These are phyloP conservation scores for Aureobasidium sp. DNA, from an alignment of 2,329 filamentous ascomycete species.

Conservation along the genomic window DNA sequence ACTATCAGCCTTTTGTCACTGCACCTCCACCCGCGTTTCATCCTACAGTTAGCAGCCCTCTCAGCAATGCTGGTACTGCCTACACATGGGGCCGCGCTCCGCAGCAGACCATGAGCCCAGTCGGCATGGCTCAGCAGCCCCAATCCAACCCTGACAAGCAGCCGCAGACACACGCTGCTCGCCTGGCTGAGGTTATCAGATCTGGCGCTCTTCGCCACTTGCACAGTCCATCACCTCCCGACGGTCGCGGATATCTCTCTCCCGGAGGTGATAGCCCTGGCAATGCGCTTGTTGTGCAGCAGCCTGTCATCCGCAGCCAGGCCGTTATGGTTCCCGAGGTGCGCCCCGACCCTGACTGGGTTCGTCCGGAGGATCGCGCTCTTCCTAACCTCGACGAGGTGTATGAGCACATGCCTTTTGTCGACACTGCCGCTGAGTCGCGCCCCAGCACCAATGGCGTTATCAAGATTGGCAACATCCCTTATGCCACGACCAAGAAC, in stretches of 20 bases:
- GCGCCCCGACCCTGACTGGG: slow-evolving; percentile 15
- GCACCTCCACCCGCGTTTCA: background rate
- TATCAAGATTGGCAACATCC: slow-evolving; percentile 36
- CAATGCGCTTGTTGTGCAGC: background rate
- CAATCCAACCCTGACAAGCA: background rate
- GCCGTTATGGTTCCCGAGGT: background rate
- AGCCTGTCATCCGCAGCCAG: background rate
- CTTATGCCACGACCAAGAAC: slow-evolving; percentile 43
- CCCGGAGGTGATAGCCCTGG: background rate
- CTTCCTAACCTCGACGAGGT: slow-evolving; percentile 24
- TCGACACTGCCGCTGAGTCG: slow-evolving; percentile 18
- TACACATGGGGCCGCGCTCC: background rate
- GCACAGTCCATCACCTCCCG: background rate
- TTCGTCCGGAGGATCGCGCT: background rate
- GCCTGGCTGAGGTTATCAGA: slow-evolving; percentile 5
- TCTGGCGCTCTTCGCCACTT: background rate
- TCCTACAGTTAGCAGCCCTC: background rate
- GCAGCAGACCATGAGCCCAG: background rate
- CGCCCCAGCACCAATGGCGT: slow-evolving; percentile 23
- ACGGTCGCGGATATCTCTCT: background rate
- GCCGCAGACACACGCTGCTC: slow-evolving; percentile 2
- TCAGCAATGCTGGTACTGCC: background rate
- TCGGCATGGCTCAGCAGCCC: background rate
- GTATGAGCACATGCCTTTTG: slow-evolving; percentile 26
- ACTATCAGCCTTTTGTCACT: background rate